Conservation (phyloP, 2,329 filamentous ascomycete species). For the Colletotrichum gloeosporioides region DNA sequence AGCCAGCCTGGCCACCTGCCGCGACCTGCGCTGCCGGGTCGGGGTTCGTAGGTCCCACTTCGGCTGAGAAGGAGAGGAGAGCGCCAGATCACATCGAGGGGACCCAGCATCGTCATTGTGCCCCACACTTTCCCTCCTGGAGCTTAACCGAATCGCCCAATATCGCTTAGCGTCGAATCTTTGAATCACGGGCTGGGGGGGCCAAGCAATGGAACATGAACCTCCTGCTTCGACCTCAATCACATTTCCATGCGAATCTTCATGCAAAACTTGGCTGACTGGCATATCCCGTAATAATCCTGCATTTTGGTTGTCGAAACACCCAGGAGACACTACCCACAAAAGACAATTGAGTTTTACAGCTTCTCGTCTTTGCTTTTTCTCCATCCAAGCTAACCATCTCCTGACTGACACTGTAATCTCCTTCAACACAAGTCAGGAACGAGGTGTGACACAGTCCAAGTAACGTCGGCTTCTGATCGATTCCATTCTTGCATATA, state of each 20-base stretch:
- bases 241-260: background rate
- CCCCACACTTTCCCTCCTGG: background rate
- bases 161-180: background rate
- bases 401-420: background rate
- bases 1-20: background rate
- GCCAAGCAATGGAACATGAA: background rate
- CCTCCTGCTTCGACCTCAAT: background rate
- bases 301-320: background rate
- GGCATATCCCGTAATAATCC: background rate
- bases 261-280: background rate
- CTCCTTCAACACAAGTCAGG: background rate
- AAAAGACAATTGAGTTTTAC: background rate
- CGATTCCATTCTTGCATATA: too few species aligned
- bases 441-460: background rate
- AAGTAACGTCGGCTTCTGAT: background rate
- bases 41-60: background rate
- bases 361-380: background rate
- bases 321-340: background rate
- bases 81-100: background rate
- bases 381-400: background rate
- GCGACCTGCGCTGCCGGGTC: background rate
- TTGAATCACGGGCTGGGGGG: background rate
- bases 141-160: background rate
- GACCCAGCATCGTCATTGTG: background rate
- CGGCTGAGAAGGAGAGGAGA: background rate